Conservation (phyloP, 129 eudicot genomes). For the Flaveria sonorensis region DNA sequence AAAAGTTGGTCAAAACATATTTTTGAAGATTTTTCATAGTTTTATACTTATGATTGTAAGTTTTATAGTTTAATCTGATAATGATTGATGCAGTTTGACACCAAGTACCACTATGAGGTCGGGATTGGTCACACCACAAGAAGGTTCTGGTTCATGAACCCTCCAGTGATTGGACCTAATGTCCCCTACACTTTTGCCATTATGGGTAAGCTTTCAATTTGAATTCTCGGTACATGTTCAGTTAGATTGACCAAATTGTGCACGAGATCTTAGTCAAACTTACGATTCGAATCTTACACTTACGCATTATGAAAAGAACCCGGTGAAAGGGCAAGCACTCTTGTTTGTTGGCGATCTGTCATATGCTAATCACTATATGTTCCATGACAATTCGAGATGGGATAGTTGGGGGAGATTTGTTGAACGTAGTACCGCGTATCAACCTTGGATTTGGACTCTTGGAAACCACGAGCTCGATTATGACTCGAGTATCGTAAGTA, state of each 20-base stretch:
- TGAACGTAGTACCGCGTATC: conserved; percentile 51
- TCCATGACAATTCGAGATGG: conserved; percentile 53
- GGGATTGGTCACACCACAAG: conserved; percentile 57
- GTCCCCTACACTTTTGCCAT: conserved; percentile 83
- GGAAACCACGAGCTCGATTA: conserved; percentile 60
- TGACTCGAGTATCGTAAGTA: conserved; percentile 45
- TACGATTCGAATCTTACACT: conserved; percentile 51
- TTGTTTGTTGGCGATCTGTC: conserved; percentile 55
- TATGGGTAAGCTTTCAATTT: conserved; percentile 47
- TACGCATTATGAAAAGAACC: conserved; percentile 42
- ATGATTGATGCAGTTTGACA: conserved; percentile 41
- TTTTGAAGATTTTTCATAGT: no score
- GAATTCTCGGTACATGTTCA: not conserved
- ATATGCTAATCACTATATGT: conserved; percentile 45
- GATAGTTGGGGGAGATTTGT: conserved; percentile 57
- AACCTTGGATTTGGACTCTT: conserved; percentile 61
- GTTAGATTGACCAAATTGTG: not conserved
- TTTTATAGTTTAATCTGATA: not conserved
- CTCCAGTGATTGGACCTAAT: conserved; percentile 76
- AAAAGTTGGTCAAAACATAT: no score
- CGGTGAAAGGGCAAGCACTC: conserved; percentile 42
- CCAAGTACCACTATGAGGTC: conserved; percentile 60
- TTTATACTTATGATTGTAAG: not conserved
- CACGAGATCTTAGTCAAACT: conserved; percentile 55
- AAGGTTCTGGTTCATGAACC: conserved; percentile 70